phyloP scores from a whole-genome alignment of 768 basidiomycete genomes.

The Mycena haematopus region DNA sequence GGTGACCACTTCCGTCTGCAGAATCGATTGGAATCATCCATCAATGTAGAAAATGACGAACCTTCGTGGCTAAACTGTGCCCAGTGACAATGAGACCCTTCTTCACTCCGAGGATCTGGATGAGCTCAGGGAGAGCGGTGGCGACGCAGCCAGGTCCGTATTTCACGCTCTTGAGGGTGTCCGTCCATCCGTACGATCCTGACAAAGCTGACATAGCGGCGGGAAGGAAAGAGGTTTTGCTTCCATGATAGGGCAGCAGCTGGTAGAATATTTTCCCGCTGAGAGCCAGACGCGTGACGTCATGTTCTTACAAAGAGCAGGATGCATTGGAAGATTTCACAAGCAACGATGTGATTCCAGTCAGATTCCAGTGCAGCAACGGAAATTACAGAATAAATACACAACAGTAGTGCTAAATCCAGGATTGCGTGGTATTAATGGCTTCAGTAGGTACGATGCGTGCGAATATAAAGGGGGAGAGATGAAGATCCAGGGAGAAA shows the following conservation, averaged over 20 bases:
- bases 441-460: background rate
- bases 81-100: constrained; percentile 79
- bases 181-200: constrained; percentile 72
- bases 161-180: constrained; percentile 69
- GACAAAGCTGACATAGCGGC: constrained; percentile 25
- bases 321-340: too few species aligned
- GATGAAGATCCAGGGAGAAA: background rate
- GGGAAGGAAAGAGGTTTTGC: background rate
- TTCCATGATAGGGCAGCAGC: too few species aligned
- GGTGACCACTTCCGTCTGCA: constrained; percentile 66
- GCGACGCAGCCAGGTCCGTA: constrained; percentile 74
- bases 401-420: background rate
- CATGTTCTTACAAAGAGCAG: too few species aligned
- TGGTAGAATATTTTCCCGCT: background rate
- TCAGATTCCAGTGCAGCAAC: background rate
- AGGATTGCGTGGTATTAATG: constrained; percentile 16
- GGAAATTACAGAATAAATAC: constrained; percentile 6
- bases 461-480: background rate
- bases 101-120: constrained; percentile 58
- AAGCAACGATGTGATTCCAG: too few species aligned
- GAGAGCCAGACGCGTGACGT: too few species aligned
- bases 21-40: background rate
- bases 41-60: constrained; percentile 28
- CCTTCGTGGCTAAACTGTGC: constrained; percentile 70
- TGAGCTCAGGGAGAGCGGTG: constrained; percentile 68